Conservation (phyloP, 2,329 filamentous ascomycete species). For the Triangularia verruculosa region DNA sequence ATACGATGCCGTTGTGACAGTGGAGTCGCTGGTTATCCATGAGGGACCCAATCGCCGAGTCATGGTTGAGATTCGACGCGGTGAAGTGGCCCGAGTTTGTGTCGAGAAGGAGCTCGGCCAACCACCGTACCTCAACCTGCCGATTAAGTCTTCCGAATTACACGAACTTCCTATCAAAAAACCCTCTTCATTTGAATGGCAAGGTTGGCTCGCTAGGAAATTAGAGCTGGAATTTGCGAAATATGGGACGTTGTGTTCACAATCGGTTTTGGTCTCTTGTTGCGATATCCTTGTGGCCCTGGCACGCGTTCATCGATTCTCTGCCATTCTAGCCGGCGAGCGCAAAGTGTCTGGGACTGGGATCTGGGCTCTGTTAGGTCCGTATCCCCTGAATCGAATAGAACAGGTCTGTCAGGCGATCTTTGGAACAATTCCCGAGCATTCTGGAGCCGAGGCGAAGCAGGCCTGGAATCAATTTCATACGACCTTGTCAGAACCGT, state of each 20-base stretch:
- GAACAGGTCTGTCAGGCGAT: not conserved
- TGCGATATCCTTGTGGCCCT: not conserved
- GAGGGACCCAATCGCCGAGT: not conserved
- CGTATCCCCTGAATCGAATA: not conserved
- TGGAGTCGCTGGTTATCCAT: not conserved
- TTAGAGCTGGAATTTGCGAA: not conserved
- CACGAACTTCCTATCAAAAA: not conserved
- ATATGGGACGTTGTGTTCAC: not conserved
- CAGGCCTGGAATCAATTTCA: not conserved
- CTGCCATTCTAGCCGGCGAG: not conserved
- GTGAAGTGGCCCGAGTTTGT: not conserved
- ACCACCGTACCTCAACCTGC: not conserved
- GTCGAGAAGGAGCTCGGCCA: not conserved
- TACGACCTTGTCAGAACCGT: not conserved
- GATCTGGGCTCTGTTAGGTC: not conserved
- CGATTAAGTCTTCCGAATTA: not conserved
- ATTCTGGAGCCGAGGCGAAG: not conserved
- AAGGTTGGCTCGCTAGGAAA: not conserved
- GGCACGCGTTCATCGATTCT: too few species aligned
- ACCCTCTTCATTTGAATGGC: not conserved
- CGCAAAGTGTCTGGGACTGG: not conserved
- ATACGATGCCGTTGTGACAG: not conserved
- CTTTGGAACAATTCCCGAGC: not conserved
- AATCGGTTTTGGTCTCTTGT: not conserved
- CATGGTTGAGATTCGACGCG: not conserved